phyloP scores from a whole-genome alignment of 2,329 filamentous ascomycete genomes.

The Trichoderma sp. region DNA sequence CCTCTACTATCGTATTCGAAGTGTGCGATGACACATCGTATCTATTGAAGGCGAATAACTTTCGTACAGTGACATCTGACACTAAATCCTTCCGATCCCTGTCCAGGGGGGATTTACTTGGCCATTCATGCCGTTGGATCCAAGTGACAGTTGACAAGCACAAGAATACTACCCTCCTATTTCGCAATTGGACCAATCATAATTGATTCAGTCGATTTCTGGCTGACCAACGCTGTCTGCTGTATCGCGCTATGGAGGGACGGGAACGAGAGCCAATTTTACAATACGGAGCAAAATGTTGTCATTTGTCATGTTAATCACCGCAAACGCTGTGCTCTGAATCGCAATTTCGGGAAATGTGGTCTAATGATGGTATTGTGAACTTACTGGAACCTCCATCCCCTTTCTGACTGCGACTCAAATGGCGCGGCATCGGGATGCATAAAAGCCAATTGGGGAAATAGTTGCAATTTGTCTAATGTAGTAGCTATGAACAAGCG shows the following conservation, averaged over 20 bases:
- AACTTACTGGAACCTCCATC: neutral
- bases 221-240: neutral
- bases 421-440: neutral
- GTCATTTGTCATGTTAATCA: neutral
- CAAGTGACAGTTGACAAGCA: neutral
- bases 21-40: neutral
- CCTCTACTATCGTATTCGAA: too few species aligned
- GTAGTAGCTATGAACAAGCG: neutral
- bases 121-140: neutral
- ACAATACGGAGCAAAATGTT: neutral
- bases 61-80: neutral
- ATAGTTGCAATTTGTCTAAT: neutral
- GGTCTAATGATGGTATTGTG: rapidly evolving
- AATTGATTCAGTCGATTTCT: neutral
- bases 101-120: neutral
- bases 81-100: neutral
- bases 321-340: neutral
- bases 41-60: neutral
- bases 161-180: neutral
- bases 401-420: neutral
- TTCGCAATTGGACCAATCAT: neutral
- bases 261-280: neutral
- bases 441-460: neutral
- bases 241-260: neutral
- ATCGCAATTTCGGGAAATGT: neutral